Evolutionary conservation across 2,329 filamentous ascomycete species (phyloP).

Genomic region (Davidsoniella virescens): DNA sequence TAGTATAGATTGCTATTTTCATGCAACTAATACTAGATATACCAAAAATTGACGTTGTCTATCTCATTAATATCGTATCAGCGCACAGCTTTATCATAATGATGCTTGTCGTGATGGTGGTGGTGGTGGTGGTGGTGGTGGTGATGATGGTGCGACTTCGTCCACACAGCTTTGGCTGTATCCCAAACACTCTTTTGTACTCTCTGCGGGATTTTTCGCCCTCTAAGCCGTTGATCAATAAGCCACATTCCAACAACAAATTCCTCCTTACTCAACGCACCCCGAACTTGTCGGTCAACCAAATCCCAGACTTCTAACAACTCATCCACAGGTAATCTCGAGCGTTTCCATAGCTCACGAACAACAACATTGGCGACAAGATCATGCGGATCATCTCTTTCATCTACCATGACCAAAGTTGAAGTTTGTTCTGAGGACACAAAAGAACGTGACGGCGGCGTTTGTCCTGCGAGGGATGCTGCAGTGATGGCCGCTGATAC

Average conservation of each 20-base stretch:
- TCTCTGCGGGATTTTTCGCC: constrained; percentile 56
- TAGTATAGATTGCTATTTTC: constrained; percentile 1
- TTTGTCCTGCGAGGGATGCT: background rate
- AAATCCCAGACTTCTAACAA: constrained; percentile 64
- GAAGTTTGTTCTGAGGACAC: background rate
- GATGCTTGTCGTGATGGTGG: background rate
- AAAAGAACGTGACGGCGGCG: background rate
- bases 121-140: background rate
- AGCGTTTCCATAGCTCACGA: constrained; percentile 59
- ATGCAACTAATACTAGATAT: background rate
- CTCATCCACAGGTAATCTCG: constrained; percentile 48
- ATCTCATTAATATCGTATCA: no score
- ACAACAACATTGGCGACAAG: constrained; percentile 52
- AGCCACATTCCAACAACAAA: constrained; percentile 77
- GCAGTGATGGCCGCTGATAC: constrained; percentile 2
- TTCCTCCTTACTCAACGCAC: constrained; percentile 47
- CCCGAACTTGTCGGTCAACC: constrained; percentile 41
- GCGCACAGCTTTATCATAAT: background rate
- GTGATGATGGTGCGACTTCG: background rate
- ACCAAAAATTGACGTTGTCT: background rate
- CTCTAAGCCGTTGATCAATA: constrained; percentile 64
- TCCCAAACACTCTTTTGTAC: constrained; percentile 63
- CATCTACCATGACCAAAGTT: constrained; percentile 3
- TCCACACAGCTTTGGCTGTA: constrained; percentile 38
- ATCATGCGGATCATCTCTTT: constrained; percentile 22